Evolutionary conservation across 768 basidiomycete species (phyloP), one percentile per base, ranked within the genome.

Genomic region (Macrocybe gigantea): DNA sequence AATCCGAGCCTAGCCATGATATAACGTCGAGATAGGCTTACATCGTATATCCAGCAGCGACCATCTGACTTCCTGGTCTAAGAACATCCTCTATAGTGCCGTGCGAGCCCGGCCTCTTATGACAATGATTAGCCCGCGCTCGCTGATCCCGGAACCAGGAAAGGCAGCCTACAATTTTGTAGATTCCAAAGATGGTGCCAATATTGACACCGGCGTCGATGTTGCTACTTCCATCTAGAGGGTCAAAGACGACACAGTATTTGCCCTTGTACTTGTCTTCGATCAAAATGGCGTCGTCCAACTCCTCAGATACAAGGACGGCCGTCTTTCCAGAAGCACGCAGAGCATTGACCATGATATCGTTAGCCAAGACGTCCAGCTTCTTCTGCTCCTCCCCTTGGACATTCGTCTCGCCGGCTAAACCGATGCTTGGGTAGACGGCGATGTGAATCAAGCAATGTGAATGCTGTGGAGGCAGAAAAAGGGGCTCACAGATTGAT

Each of bases 321-420:
- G 93, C 88, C 6, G 85, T 90, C 78, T 93, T 96, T 45, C 96
- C 93, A n/a, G 90, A 94, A 3, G 94, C 94, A 37, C 91, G 82
- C 33, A 99, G 80, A 41, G 94, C 86, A 61, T 97, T 97, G 59
- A 98, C 80, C 96, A 99, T 98, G 77, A 99, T 99, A 64, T 99
- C 94, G 64, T 99, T 97, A 10, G 93, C 88, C 32, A 96, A 74
- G n/a, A 96, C 85, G 61, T 96, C 94, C 45, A 99, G 78, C 71
- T 99, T 99, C 78, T 99, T 99, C 77, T 99, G 96, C 62, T 98
- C 96, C 66, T 98, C 96, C 14, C 96, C 96, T 68, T 94, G 92
- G 6, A 94, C 86, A 62, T 99, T 99, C 29, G 89, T 89, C 62
- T 94, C 93, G 11, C 96, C 96, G 11, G 96, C 96, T 14, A 95